Evolutionary conservation across 495 filamentous ascomycete genomes (phyloP).

Genomic region (Sporormia fimetaria): DNA sequence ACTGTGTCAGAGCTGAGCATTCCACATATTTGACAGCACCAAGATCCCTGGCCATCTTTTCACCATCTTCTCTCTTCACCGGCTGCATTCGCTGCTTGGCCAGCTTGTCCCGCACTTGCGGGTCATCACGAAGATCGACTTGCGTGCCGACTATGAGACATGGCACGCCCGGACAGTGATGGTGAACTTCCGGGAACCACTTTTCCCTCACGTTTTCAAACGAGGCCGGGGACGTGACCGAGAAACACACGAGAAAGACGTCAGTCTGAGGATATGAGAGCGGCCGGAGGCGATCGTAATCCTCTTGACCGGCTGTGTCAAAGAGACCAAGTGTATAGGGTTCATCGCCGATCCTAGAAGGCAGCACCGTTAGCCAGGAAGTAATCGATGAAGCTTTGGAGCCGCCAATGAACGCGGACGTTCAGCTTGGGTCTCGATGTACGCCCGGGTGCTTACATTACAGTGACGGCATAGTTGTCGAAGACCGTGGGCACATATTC

Average conservation of each 20-base stretch:
- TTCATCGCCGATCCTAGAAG: constrained; percentile 92
- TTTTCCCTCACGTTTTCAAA: constrained; percentile 99
- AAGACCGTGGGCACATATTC: constrained; percentile 99
- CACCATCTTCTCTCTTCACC: constrained; percentile 82
- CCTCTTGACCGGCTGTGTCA: constrained; percentile 97
- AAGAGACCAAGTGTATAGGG: constrained; percentile 95
- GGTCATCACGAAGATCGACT: constrained; percentile 87
- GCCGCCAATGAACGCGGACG: background rate
- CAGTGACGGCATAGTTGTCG: constrained; percentile 98
- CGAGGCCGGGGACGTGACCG: constrained; percentile 93
- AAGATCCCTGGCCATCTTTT: constrained; percentile 90
- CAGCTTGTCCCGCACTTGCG: constrained; percentile 80
- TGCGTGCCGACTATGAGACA: constrained; percentile 98
- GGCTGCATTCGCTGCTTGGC: constrained; percentile 90
- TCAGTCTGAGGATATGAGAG: constrained; percentile 97
- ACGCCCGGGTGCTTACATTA: constrained; percentile 63
- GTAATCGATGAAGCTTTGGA: background rate
- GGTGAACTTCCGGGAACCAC: constrained; percentile 97
- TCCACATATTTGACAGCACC: constrained; percentile 97
- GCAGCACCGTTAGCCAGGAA: constrained; percentile 2
- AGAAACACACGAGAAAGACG: constrained; percentile 97
- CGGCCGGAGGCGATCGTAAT: constrained; percentile 94
- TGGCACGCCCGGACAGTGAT: constrained; percentile 95
- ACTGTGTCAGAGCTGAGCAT: constrained; percentile 94
- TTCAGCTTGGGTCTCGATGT: background rate